These are phyloP conservation scores for Pichia inconspicua DNA, from an alignment of 1,139 yeast genomes.

Conservation along the genomic window DNA sequence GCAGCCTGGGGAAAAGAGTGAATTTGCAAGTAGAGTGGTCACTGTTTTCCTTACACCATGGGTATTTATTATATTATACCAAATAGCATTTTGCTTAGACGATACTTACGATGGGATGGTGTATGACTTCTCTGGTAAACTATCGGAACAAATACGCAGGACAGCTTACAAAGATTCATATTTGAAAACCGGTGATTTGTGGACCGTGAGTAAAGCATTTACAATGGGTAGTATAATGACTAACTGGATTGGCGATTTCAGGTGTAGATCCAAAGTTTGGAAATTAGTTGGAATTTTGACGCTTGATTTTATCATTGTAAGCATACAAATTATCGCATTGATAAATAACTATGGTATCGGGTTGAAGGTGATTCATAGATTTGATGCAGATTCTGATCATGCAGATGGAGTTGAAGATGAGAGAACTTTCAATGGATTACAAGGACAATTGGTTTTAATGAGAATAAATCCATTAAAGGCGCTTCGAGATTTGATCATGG, in stretches of 20 bases:
- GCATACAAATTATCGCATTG: constrained; percentile 29
- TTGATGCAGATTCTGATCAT: constrained; percentile 13
- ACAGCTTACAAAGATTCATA: constrained; percentile 4
- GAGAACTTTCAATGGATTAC: constrained; percentile 34
- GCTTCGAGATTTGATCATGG: constrained; percentile 1
- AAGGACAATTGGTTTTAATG: constrained; percentile 32
- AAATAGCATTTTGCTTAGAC: constrained; percentile 20
- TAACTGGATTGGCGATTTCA: constrained; percentile 37
- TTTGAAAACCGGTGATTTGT: constrained; percentile 11
- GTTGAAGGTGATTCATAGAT: constrained; percentile 21
- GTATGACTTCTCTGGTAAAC: constrained; percentile 5
- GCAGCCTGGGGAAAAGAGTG: constrained; percentile 4
- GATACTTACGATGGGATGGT: neutral
- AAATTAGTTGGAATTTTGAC: constrained; percentile 27
- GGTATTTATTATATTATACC: constrained; percentile 23
- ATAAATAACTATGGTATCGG: constrained; percentile 30
- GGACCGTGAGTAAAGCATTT: constrained; percentile 23
- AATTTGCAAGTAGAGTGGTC: constrained; percentile 9
- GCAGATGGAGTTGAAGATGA: constrained; percentile 4
- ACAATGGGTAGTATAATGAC: constrained; percentile 30
- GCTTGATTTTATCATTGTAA: constrained; percentile 26
- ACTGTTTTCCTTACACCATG: neutral
- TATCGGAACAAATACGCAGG: constrained; percentile 15
- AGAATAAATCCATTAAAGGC: constrained; percentile 27
- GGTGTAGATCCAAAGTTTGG: constrained; percentile 27